Evolutionary conservation across 768 basidiomycete species (phyloP).

Genomic region (Rossbeevera mucosa): DNA sequence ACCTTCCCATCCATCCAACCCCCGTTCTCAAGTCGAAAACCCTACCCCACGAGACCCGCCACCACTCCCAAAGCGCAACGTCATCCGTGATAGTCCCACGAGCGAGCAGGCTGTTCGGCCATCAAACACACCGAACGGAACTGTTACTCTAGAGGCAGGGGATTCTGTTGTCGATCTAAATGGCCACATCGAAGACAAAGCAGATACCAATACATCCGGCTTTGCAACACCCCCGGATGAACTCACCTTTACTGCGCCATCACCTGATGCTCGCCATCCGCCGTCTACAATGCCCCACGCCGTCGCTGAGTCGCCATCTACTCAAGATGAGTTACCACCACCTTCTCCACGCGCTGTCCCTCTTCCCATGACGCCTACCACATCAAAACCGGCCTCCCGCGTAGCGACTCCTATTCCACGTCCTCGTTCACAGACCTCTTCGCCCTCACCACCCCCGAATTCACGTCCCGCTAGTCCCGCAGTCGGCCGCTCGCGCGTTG

Average conservation of each 20-base stretch:
- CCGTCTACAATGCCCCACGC: not conserved
- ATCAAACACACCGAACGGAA: not conserved
- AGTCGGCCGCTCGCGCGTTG: conserved; percentile 20
- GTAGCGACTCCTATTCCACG: conserved; percentile 19
- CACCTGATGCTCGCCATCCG: conserved; percentile 1
- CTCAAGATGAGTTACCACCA: conserved; percentile 8
- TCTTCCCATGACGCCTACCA: conserved; percentile 24
- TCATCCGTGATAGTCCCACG: conserved; percentile 29
- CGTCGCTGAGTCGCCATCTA: not conserved
- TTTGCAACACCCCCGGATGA: conserved; percentile 22
- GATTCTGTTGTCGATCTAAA: conserved; percentile 4
- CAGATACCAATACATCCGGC: conserved; percentile 7
- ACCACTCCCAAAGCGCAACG: conserved; percentile 48
- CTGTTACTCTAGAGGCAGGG: not conserved
- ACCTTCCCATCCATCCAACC: conserved; percentile 25
- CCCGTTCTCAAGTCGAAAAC: conserved; percentile 16
- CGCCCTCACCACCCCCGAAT: conserved; percentile 28
- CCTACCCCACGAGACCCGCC: conserved; percentile 33
- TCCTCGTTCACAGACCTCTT: conserved; percentile 33
- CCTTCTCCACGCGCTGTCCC: conserved; percentile 20
- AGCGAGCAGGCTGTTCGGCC: conserved; percentile 4
- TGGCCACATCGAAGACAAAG: conserved; percentile 8
- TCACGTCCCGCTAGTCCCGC: conserved; percentile 29
- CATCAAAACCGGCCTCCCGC: conserved; percentile 23
- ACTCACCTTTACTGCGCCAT: conserved; percentile 16